These are phyloP conservation scores for Quercus tomentella DNA, from an alignment of 331 rosid species.

Conservation along the genomic window DNA sequence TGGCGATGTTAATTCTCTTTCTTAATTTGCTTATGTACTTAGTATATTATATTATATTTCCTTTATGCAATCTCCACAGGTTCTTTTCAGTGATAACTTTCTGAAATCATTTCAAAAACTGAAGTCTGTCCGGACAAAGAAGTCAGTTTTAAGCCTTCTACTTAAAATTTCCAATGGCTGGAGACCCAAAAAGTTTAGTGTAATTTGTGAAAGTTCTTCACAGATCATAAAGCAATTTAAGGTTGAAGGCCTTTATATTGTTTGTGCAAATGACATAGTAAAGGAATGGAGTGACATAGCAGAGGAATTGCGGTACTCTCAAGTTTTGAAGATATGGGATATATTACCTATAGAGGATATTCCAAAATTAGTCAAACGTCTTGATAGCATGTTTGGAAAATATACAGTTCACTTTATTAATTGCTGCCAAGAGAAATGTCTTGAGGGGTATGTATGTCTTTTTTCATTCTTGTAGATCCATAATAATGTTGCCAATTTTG, in stretches of 20 bases:
- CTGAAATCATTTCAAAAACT: constrained; percentile 60
- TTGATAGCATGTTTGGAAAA: constrained; percentile 39
- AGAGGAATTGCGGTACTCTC: constrained; percentile 23
- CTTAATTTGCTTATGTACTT: background rate
- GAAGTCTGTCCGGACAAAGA: constrained; percentile 21
- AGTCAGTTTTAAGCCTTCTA: constrained; percentile 38
- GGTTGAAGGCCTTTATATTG: constrained; percentile 43
- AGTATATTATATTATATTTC: background rate
- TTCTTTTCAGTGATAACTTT: constrained; percentile 54
- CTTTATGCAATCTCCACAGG: constrained; percentile 26
- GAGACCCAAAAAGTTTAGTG: constrained; percentile 46
- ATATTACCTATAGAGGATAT: constrained; percentile 34
- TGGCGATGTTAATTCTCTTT: background rate
- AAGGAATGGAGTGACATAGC: constrained; percentile 15
- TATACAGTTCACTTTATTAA: constrained; percentile 40
- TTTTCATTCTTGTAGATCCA: background rate
- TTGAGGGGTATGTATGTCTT: constrained; percentile 37
- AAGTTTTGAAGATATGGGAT: constrained; percentile 69
- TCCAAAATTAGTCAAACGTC: constrained; percentile 36
- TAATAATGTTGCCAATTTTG: background rate
- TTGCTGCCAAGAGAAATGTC: constrained; percentile 38
- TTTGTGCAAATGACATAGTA: constrained; percentile 52
- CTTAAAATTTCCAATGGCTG: constrained; percentile 61
- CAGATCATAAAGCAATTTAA: constrained; percentile 44
- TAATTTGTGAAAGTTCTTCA: constrained; percentile 38